Conservation (phyloP, 345 rosid genomes). For the Brassica nigra region DNA sequence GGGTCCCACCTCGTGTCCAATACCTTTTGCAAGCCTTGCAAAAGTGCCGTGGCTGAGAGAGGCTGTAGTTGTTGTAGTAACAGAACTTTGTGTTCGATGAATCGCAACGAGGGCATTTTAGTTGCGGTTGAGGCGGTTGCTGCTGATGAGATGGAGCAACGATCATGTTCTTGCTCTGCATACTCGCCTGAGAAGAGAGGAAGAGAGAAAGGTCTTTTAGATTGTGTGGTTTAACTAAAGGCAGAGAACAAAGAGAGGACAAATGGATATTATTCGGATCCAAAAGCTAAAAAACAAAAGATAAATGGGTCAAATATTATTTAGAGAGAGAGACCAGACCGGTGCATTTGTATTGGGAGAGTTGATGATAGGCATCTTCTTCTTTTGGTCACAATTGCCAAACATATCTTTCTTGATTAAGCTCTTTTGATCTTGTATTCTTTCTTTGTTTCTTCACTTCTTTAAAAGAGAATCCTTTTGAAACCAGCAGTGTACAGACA, state of each 20-base stretch:
- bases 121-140: constrained; percentile 45
- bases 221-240: constrained; percentile 44
- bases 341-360: constrained; percentile 65
- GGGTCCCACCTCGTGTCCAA: constrained; percentile 73
- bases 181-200: constrained; percentile 31
- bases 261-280: constrained; percentile 45
- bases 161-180: constrained; percentile 54
- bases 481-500: constrained; percentile 73
- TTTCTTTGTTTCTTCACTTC: constrained; percentile 30
- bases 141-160: constrained; percentile 50
- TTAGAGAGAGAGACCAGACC: constrained; percentile 46
- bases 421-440: constrained; percentile 25
- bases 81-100: constrained; percentile 77
- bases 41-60: constrained; percentile 69
- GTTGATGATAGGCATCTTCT: constrained; percentile 61
- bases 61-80: constrained; percentile 81
- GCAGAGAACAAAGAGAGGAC: constrained; percentile 41
- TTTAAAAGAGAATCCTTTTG: constrained; percentile 52
- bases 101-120: constrained; percentile 79
- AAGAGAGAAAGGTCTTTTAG: constrained; percentile 35
- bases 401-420: constrained; percentile 51
- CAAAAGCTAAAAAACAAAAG: constrained; percentile 61
- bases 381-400: constrained; percentile 51
- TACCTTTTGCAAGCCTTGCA: constrained; percentile 80
- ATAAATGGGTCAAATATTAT: constrained; percentile 46